Base-by-base conservation (phyloP, 2,329 filamentous ascomycete species). In the Botryosphaeria dothidea region DNA sequence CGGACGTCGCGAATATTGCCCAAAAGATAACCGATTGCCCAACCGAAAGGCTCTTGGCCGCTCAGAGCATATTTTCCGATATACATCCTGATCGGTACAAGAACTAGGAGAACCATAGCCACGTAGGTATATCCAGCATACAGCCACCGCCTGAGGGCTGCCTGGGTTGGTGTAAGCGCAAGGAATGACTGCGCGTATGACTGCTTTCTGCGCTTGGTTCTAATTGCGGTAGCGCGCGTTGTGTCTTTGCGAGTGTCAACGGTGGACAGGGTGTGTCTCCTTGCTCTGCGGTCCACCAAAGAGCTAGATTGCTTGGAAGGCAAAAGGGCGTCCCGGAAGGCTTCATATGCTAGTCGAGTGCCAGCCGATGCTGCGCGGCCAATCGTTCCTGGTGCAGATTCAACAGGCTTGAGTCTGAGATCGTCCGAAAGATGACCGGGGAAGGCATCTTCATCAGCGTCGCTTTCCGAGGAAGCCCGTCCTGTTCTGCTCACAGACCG, bases 21-120 rank as follows among this genome's bases (percentile, higher is more conserved):
- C 67, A 98, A 86, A 2, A 97, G 80, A 76, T 99, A 99, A 1
- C 92, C 90, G 11, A 97, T 77, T 0, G 92, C 93, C 95, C 95
- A 99, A 2, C 94, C 92, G 49, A 99, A 86, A 0, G 95, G 93
- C 71, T 99, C 95, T 60, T 88, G 81, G 17, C 87, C 88, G 36
- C 84, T 73, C 1, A 99, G 82, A 15, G 92, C 93, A 67, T 85
- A 82, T 48, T 80, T 78, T 43, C 84, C 79, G 57, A 98, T 87
- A 69, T 92, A 90, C 2, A 82, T 81, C 62, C 93, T 86, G 29
- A 98, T 84, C 0, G 88, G 90, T 3, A 88, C 78, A 3, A 97
- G 78, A 61, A 96, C 86, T 34, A 92, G 85, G 0, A 81, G 71
- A 8, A 89, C 61, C 7, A 96, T 86, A 54, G 87, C 85, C 0